Evolutionary conservation across 805 yeast species (phyloP).

Genomic region (Suhomyces vadensis): DNA sequence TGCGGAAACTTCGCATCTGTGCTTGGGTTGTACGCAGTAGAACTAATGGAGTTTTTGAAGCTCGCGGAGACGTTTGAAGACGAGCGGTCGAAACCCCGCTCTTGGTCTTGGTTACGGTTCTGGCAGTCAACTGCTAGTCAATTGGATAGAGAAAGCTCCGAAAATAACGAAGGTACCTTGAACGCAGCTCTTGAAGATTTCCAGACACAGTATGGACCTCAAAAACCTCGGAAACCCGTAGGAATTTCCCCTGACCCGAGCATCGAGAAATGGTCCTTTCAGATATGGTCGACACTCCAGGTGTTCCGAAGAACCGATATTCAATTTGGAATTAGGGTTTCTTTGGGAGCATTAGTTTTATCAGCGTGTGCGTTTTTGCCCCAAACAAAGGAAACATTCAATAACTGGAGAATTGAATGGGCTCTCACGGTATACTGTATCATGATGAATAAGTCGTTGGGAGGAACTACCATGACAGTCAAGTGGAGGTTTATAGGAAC

Average conservation of each 20-base stretch:
- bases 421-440: slow-evolving; percentile 77
- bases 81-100: slow-evolving; percentile 21
- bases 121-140: neutral
- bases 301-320: slow-evolving; percentile 63
- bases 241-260: neutral
- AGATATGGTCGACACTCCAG: slow-evolving; percentile 52
- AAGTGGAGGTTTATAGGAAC: slow-evolving; percentile 78
- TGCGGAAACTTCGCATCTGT: slow-evolving; percentile 78
- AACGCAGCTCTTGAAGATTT: slow-evolving; percentile 36
- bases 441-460: slow-evolving; percentile 81
- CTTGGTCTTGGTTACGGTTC: slow-evolving; percentile 51
- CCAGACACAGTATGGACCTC: slow-evolving; percentile 26
- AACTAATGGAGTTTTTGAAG: slow-evolving; percentile 50
- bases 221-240: slow-evolving; percentile 4
- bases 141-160: neutral
- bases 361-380: slow-evolving; percentile 69
- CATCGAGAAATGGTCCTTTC: slow-evolving; percentile 16
- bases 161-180: slow-evolving; percentile 20
- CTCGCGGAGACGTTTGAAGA: slow-evolving; percentile 43
- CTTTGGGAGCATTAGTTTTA: slow-evolving; percentile 68
- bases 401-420: slow-evolving; percentile 81
- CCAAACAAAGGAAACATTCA: slow-evolving; percentile 52
- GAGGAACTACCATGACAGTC: slow-evolving; percentile 80
- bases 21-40: slow-evolving; percentile 61
- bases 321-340: slow-evolving; percentile 78